phyloP scores from a whole-genome alignment of 2,329 filamentous ascomycete genomes.

The Aureobasidium sp. region DNA sequence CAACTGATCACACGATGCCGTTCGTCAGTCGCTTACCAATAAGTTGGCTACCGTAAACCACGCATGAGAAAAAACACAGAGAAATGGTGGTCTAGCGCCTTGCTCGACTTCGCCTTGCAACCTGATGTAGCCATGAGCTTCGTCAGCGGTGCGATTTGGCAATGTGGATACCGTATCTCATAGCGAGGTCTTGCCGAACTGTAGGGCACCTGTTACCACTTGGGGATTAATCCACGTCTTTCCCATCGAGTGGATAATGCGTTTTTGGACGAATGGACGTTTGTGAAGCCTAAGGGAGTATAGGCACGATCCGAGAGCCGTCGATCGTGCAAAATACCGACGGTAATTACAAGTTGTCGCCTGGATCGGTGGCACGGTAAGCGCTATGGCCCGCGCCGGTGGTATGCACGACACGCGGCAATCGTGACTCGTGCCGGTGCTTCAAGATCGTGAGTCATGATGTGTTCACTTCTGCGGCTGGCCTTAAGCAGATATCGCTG shows the following conservation, averaged over 20 bases:
- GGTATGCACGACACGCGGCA: not conserved
- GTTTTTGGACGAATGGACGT: not conserved
- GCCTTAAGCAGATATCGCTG: not conserved
- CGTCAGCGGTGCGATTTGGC: not conserved
- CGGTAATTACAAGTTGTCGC: not conserved
- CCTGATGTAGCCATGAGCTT: not conserved
- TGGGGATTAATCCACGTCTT: not conserved
- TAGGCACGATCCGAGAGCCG: not conserved
- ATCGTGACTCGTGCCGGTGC: not conserved
- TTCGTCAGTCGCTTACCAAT: not conserved
- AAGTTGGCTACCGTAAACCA: not conserved
- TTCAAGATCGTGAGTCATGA: not conserved
- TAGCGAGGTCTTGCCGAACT: not conserved
- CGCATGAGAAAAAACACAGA: not conserved
- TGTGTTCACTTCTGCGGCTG: not conserved
- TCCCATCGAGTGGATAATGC: not conserved
- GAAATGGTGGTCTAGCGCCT: not conserved
- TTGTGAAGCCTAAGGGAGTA: not conserved
- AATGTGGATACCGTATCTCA: not conserved
- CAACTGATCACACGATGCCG: not conserved
- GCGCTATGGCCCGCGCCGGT: not conserved
- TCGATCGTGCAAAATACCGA: slow-evolving; percentile 4
- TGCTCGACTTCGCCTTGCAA: not conserved
- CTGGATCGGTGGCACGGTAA: not conserved
- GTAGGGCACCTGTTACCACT: not conserved